Evolutionary conservation across 371 early-diverging fungal species (phyloP), one percentile per base, ranked within the genome.

Genomic region (Mortierella sp.): DNA sequence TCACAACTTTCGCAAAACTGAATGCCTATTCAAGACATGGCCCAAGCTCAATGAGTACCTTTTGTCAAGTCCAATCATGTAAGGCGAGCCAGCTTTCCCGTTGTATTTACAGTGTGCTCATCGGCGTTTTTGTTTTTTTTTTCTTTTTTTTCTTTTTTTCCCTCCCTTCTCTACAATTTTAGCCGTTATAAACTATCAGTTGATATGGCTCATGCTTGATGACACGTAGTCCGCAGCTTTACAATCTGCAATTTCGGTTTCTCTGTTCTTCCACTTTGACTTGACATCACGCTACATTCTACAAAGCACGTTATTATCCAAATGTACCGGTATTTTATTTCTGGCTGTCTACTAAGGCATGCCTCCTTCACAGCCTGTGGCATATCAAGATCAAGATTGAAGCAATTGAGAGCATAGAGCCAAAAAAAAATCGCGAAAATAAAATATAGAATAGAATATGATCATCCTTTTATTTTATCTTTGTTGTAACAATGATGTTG

Each of bases 301-400:
- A n/a, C 7, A 8, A 37, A 37, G 8, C 40, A 37, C 40, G 40
- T 37, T 37, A 37, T 37, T 8, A 2, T 13, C n/a, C n/a, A n/a
- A n/a, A n/a, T n/a, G n/a, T 5, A 37, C 13, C 13, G 40, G 40
- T 34, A 29, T 32, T 3, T 19, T 57, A 34, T 34, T 57, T 34
- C 58, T 57, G 29, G 19, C 15, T 55, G 29, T 55, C 26, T 55
- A 55, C 15, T 15, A 28, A 3, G 28, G 31, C n/a, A 29, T 28
- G 29, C n/a, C n/a, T 9, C 40, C 40, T 37, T 37, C 40, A 26
- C 22, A 26, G 28, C 22, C 10, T 47, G 47, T 47, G 47, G 6
- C 19, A 5, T 29, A n/a, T n/a, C n/a, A n/a, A 34, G 58, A 57
- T 57, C 34, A 17, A 57, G 35, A 57, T 57, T 57, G 58, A 57